These are phyloP conservation scores for Haberlea rhodopensis DNA, from an alignment of 257 asterid genomes.

Conservation along the genomic window DNA sequence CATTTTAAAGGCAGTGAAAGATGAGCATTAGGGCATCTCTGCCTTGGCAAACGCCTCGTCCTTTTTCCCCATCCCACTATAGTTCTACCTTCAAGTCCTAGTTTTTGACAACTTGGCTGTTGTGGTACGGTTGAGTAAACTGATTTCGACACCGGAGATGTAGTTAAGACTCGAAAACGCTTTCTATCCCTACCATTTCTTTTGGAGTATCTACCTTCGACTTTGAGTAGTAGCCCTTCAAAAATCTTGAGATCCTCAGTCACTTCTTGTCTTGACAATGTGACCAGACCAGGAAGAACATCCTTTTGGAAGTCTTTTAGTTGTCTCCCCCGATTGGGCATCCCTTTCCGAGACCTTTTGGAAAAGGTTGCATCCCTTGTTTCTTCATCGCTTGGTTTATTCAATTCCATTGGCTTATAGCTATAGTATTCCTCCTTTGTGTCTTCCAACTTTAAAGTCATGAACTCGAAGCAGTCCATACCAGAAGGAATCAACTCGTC, in stretches of 20 bases:
- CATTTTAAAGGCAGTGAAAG: constrained; percentile 36
- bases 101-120: constrained; percentile 31
- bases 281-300: constrained; percentile 59
- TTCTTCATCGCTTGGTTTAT: constrained; percentile 32
- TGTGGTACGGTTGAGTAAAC: constrained; percentile 17
- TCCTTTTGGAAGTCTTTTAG: constrained; percentile 63
- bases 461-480: constrained; percentile 61
- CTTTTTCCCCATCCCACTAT: constrained; percentile 74
- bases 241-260: constrained; percentile 67
- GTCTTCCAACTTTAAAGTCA: constrained; percentile 61
- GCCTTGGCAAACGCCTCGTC: constrained; percentile 73
- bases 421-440: constrained; percentile 34
- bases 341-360: constrained; percentile 49
- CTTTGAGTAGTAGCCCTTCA: constrained; percentile 44
- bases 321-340: constrained; percentile 48
- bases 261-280: constrained; percentile 61
- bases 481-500: constrained; percentile 45
- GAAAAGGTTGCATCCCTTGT: constrained; percentile 10
- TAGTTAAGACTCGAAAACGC: constrained; percentile 28
- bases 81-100: constrained; percentile 36
- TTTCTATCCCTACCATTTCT: constrained; percentile 42
- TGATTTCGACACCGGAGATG: constrained; percentile 24
- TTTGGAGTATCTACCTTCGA: constrained; percentile 32
- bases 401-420: constrained; percentile 20
- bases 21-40: constrained; percentile 36